These are phyloP conservation scores for Colletotrichum sublineola DNA, from an alignment of 2,329 filamentous ascomycete genomes.

Conservation along the genomic window DNA sequence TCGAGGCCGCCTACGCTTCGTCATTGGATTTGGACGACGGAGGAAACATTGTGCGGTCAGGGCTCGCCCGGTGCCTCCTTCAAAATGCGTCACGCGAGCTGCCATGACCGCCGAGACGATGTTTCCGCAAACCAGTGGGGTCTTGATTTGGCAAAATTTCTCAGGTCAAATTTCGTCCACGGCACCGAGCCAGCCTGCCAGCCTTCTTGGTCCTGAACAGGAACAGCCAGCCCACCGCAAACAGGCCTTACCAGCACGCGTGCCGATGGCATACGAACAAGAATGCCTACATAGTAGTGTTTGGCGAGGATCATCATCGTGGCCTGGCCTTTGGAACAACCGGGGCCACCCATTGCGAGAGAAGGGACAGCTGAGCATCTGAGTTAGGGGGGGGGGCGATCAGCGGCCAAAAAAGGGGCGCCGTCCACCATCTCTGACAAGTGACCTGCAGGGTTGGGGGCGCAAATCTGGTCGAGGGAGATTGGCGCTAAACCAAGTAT, in stretches of 20 bases:
- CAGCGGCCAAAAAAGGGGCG: slow-evolving; percentile 28
- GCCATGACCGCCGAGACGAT: not conserved
- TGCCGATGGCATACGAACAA: not conserved
- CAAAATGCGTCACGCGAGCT: not conserved
- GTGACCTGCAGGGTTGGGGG: slow-evolving; percentile 25
- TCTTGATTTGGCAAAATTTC: not conserved
- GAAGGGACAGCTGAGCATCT: slow-evolving; percentile 27
- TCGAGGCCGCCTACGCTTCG: not conserved
- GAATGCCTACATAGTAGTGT: slow-evolving; percentile 16
- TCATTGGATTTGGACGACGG: slow-evolving; percentile 8
- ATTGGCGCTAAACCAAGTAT: slow-evolving; percentile 49
- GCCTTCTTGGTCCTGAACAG: not conserved
- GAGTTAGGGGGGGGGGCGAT: slow-evolving; percentile 10
- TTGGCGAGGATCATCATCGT: slow-evolving; percentile 24
- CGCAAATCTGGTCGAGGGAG: slow-evolving; percentile 42
- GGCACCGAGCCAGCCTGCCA: slow-evolving; percentile 11
- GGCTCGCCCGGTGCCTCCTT: slow-evolving; percentile 10
- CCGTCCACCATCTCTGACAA: slow-evolving; percentile 40
- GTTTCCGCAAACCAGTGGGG: slow-evolving; percentile 22
- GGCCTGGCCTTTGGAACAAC: slow-evolving; percentile 5
- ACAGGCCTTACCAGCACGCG: slow-evolving; percentile 15
- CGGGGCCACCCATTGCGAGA: slow-evolving; percentile 22
- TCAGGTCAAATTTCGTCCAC: not conserved
- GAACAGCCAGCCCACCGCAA: slow-evolving; percentile 9
- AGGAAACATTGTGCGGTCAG: slow-evolving; percentile 22